Conservation (phyloP, 169 alveolate genomes). For the Plasmodium coatneyi region DNA sequence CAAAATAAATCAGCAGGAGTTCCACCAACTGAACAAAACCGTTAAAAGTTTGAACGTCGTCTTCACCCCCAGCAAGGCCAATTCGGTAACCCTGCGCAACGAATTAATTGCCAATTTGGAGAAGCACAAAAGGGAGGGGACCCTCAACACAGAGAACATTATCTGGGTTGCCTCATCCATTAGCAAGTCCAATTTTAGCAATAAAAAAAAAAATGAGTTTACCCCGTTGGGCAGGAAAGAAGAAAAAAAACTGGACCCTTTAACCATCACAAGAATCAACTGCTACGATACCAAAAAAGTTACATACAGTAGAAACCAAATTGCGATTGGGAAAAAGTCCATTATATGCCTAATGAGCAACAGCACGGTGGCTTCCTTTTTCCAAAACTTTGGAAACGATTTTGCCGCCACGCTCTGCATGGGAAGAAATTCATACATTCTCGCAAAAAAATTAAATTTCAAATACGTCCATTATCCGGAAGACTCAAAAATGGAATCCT, state of each 20-base stretch:
- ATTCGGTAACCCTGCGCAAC: slow-evolving; percentile 15
- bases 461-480: slow-evolving; percentile 37
- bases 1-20: neutral
- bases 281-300: slow-evolving; percentile 56
- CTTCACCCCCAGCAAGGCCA: slow-evolving; percentile 49
- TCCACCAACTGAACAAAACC: slow-evolving; percentile 18
- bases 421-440: slow-evolving; percentile 34
- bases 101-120: slow-evolving; percentile 1
- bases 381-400: slow-evolving; percentile 45
- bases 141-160: neutral
- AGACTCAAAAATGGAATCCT: slow-evolving; percentile 31
- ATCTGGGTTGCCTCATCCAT: slow-evolving; percentile 55
- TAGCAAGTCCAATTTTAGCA: slow-evolving; percentile 9
- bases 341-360: slow-evolving; percentile 60
- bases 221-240: neutral
- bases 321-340: neutral
- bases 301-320: slow-evolving; percentile 2
- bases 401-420: slow-evolving; percentile 40
- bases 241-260: neutral
- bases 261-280: slow-evolving; percentile 11
- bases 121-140: neutral
- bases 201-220: neutral
- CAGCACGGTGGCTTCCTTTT: slow-evolving; percentile 46
- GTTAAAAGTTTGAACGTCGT: slow-evolving; percentile 11
- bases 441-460: slow-evolving; percentile 48